Evolutionary conservation across 2,329 filamentous ascomycete species (phyloP).

Genomic region (Emydomyces testavorans): DNA sequence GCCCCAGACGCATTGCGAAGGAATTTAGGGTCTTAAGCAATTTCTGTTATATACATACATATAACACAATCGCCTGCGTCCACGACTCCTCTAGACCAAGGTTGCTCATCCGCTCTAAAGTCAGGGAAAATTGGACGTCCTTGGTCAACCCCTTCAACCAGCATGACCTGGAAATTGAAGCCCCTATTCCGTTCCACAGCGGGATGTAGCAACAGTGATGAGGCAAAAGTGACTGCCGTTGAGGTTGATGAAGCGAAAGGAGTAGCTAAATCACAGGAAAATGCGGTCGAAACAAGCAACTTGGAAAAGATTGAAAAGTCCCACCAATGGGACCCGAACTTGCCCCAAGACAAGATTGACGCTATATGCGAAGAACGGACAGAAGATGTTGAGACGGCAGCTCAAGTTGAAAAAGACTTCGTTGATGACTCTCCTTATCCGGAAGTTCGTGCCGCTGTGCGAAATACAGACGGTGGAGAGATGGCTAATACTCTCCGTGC

Average conservation of each 20-base stretch:
- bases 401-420: slow-evolving; percentile 47
- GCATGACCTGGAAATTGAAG: slow-evolving; percentile 5
- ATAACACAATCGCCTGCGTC: no score
- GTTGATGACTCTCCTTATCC: slow-evolving; percentile 54
- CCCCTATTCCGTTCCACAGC: background rate
- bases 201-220: background rate
- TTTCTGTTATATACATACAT: no score
- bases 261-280: background rate
- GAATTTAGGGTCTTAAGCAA: no score
- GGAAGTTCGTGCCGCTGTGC: slow-evolving; percentile 50
- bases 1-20: no score
- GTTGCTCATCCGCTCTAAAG: no score
- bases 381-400: slow-evolving; percentile 47
- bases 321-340: slow-evolving; percentile 44
- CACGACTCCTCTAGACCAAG: background rate
- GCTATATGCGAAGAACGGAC: slow-evolving; percentile 45
- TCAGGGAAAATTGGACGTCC: background rate
- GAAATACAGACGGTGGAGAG: slow-evolving; percentile 48
- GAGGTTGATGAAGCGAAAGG: background rate
- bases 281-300: background rate
- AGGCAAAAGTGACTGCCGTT: background rate
- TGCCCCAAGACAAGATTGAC: slow-evolving; percentile 48
- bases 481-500: slow-evolving; percentile 50
- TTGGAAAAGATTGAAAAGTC: slow-evolving; percentile 8
- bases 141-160: background rate